These are phyloP conservation scores for Cladophialophora bantiana DNA, from an alignment of 2,329 filamentous ascomycete genomes.

Conservation along the genomic window DNA sequence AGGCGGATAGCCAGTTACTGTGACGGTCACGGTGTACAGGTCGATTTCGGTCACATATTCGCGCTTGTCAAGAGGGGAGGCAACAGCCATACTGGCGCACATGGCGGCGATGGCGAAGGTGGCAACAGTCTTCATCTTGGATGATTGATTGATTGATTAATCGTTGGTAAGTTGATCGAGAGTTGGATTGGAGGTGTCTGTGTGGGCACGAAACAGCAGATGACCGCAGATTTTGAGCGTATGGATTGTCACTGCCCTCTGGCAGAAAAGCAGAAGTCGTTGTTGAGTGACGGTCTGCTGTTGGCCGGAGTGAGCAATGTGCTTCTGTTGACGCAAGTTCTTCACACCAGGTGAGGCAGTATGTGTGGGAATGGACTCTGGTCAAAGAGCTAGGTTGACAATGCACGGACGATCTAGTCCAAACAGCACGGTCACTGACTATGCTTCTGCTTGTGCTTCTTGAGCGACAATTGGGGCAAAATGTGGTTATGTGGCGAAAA, in stretches of 20 bases:
- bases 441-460: conserved; percentile 27
- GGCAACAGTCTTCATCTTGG: conserved; percentile 33
- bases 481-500: conserved; percentile 18
- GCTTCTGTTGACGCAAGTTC: conserved; percentile 28
- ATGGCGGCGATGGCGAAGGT: conserved; percentile 46
- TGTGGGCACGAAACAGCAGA: conserved; percentile 1
- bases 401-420: conserved; percentile 28
- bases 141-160: conserved; percentile 22
- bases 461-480: conserved; percentile 1
- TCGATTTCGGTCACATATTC: conserved; percentile 44
- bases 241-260: background rate
- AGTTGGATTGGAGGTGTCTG: conserved; percentile 9
- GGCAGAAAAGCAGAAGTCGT: background rate
- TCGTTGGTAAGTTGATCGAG: conserved; percentile 4
- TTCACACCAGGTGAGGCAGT: conserved; percentile 37
- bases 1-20: conserved; percentile 42
- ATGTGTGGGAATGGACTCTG: conserved; percentile 26
- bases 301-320: conserved; percentile 27
- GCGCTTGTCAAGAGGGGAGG: conserved; percentile 47
- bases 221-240: conserved; percentile 2
- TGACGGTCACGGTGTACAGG: conserved; percentile 47
- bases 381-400: conserved; percentile 33
- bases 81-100: conserved; percentile 47
- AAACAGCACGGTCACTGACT: conserved; percentile 36
- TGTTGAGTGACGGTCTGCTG: conserved; percentile 19